Evolutionary conservation across 73 alveolate genomes (phyloP).

Genomic region (Tetrahymena elliotti): DNA sequence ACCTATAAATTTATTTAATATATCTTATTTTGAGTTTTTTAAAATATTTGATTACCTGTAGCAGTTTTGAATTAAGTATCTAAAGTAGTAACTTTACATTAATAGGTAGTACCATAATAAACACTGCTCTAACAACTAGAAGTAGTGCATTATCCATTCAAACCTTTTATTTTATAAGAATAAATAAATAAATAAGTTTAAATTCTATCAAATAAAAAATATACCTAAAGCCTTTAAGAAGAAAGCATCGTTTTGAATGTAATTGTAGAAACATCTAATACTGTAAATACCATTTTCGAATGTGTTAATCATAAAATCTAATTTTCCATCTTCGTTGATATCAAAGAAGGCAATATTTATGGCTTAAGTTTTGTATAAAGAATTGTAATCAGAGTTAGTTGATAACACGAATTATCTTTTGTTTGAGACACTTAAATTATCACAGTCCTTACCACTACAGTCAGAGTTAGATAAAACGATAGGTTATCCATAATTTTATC

Average conservation of each 20-base stretch:
- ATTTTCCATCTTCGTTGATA: slow-evolving; percentile 33
- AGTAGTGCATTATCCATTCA: slow-evolving; percentile 37
- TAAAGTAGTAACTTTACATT: slow-evolving; percentile 23
- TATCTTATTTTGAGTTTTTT: background rate
- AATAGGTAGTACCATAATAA: slow-evolving; percentile 29
- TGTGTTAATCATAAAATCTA: slow-evolving; percentile 21
- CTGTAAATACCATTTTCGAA: slow-evolving; percentile 5
- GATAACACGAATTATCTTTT: background rate
- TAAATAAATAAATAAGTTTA: background rate
- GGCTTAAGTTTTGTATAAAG: background rate
- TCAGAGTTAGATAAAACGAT: background rate
- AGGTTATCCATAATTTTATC: background rate
- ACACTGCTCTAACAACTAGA: slow-evolving; percentile 11
- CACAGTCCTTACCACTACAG: background rate
- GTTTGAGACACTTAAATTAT: background rate
- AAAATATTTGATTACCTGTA: background rate
- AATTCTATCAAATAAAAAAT: background rate
- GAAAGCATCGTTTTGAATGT: slow-evolving; percentile 33
- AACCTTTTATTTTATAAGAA: background rate
- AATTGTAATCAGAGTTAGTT: background rate
- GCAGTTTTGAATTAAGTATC: slow-evolving; percentile 24
- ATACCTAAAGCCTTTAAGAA: slow-evolving; percentile 26
- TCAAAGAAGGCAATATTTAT: slow-evolving; percentile 33
- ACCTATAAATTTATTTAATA: background rate
- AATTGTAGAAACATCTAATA: slow-evolving; percentile 19